Evolutionary conservation across 1,139 yeast genomes (phyloP).

Genomic region (Yamadazyma buinensis): DNA sequence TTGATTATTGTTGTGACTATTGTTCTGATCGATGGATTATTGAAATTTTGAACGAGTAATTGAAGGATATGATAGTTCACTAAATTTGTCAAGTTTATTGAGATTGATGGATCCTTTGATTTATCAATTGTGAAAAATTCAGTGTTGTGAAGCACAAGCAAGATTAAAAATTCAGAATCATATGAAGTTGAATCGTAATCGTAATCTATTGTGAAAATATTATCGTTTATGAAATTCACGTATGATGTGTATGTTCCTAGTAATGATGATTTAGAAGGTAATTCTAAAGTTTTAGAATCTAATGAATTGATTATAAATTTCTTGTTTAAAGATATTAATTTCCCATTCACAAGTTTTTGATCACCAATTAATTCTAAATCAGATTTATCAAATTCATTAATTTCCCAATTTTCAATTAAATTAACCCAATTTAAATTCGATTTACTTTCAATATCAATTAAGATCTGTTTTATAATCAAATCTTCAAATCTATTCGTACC

Average conservation of each 20-base stretch:
- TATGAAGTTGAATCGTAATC: slow-evolving; percentile 32
- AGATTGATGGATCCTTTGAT: slow-evolving; percentile 15
- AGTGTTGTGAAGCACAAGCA: slow-evolving; percentile 56
- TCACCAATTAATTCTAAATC: slow-evolving; percentile 44
- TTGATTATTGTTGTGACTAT: slow-evolving; percentile 43
- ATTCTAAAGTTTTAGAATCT: slow-evolving; percentile 6
- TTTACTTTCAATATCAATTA: slow-evolving; percentile 55
- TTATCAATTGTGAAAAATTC: slow-evolving; percentile 53
- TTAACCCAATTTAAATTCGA: slow-evolving; percentile 55
- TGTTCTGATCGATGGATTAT: slow-evolving; percentile 26
- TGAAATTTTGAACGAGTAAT: slow-evolving; percentile 49
- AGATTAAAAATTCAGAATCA: slow-evolving; percentile 59
- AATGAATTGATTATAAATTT: slow-evolving; percentile 40
- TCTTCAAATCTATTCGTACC: slow-evolving; percentile 68
- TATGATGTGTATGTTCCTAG: slow-evolving; percentile 6
- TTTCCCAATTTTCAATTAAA: slow-evolving; percentile 63
- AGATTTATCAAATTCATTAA: slow-evolving; percentile 38
- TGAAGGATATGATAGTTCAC: slow-evolving; percentile 60
- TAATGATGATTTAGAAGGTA: slow-evolving; percentile 8
- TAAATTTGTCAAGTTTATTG: slow-evolving; percentile 53
- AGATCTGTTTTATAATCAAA: slow-evolving; percentile 50
- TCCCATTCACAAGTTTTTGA: slow-evolving; percentile 44
- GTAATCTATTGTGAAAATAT: slow-evolving; percentile 14
- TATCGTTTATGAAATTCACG: slow-evolving; percentile 10
- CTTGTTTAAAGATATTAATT: slow-evolving; percentile 54